Conservation (phyloP, 345 rosid species). For the Lumnitzera littorea region DNA sequence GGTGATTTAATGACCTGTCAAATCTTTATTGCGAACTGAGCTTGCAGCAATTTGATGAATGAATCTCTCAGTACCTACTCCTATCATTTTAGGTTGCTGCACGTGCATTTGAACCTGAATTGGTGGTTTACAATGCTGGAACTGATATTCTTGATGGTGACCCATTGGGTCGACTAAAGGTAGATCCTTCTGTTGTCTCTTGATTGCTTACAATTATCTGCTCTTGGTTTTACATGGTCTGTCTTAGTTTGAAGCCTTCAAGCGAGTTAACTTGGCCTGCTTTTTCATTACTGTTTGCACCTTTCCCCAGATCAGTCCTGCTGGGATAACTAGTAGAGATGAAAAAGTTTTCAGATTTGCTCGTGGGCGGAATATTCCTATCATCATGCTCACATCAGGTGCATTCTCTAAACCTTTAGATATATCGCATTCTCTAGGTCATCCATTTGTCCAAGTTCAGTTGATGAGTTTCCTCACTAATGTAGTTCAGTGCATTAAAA, state of each 20-base stretch:
- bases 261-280: background rate
- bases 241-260: background rate
- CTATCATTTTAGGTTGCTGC: slow-evolving; percentile 54
- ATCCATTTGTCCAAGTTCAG: too few species aligned
- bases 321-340: slow-evolving; percentile 66
- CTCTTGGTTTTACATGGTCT: background rate
- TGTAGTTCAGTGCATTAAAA: too few species aligned
- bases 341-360: slow-evolving; percentile 84
- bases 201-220: background rate
- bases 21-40: too few species aligned
- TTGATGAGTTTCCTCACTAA: too few species aligned
- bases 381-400: slow-evolving; percentile 97
- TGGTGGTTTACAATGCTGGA: slow-evolving; percentile 89
- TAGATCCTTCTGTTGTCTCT: slow-evolving; percentile 10
- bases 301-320: slow-evolving; percentile 62
- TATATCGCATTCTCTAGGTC: too few species aligned
- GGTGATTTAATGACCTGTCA: too few species aligned
- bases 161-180: slow-evolving; percentile 86
- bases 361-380: slow-evolving; percentile 59
- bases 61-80: background rate
- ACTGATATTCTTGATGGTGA: slow-evolving; percentile 96
- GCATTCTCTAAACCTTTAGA: background rate
- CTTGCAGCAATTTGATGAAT: too few species aligned
- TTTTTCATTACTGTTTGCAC: slow-evolving; percentile 3
- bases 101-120: slow-evolving; percentile 56